phyloP scores from a whole-genome alignment of 371 early-diverging fungal species.

The Dinochytrium kinnereticum region DNA sequence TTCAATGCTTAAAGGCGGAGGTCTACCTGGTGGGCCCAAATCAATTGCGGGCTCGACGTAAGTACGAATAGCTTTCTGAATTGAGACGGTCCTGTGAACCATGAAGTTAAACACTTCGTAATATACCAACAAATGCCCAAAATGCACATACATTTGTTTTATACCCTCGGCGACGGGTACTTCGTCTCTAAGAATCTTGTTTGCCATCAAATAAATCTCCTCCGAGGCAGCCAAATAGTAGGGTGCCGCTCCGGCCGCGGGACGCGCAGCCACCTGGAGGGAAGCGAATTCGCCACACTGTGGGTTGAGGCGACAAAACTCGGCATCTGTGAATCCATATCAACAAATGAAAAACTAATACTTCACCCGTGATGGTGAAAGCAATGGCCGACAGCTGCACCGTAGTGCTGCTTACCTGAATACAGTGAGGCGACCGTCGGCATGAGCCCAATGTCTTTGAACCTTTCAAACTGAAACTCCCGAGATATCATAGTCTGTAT shows the following conservation, averaged over 20 bases:
- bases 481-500: constrained; percentile 16
- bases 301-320: neutral
- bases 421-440: constrained; percentile 30
- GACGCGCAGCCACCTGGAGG: constrained; percentile 2
- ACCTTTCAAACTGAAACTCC: constrained; percentile 26
- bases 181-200: constrained; percentile 11
- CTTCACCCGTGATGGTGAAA: too few species aligned
- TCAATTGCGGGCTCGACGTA: constrained; percentile 12
- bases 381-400: too few species aligned
- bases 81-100: too few species aligned
- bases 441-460: constrained; percentile 13
- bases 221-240: constrained; percentile 13
- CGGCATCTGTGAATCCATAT: neutral
- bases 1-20: too few species aligned
- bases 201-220: neutral
- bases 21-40: constrained; percentile 10
- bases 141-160: neutral
- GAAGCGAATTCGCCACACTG: neutral
- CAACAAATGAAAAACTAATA: neutral
- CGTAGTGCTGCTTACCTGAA: constrained; percentile 30
- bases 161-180: neutral
- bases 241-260: neutral
- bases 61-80: constrained; percentile 9
- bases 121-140: too few species aligned
- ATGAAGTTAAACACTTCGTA: too few species aligned